phyloP scores from a whole-genome alignment of 495 filamentous ascomycete species.

The Thermochaetoides thermophila region DNA sequence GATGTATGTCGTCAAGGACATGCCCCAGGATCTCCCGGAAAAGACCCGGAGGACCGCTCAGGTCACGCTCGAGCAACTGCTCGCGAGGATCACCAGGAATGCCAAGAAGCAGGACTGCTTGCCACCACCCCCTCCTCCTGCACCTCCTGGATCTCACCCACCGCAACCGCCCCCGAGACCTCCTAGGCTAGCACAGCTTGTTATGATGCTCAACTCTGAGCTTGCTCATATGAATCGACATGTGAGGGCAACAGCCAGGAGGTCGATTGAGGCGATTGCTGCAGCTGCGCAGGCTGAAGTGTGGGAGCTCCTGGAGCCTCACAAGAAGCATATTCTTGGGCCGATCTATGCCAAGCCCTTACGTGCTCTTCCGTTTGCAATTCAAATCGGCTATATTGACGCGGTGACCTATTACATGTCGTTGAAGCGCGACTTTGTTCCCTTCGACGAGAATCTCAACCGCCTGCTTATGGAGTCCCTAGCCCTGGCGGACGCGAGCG shows the following conservation, averaged over 20 bases:
- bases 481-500: constrained; percentile 82
- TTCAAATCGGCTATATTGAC: constrained; percentile 95
- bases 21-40: constrained; percentile 80
- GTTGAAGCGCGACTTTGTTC: constrained; percentile 69
- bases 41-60: constrained; percentile 69
- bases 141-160: constrained; percentile 16
- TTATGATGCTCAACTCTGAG: constrained; percentile 69
- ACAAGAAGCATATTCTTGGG: constrained; percentile 69
- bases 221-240: constrained; percentile 88
- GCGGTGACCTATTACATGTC: constrained; percentile 87
- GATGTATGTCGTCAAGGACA: constrained; percentile 94
- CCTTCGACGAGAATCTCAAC: constrained; percentile 81
- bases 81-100: constrained; percentile 58
- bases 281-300: constrained; percentile 60
- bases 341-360: constrained; percentile 92
- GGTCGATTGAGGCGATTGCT: constrained; percentile 66
- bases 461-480: constrained; percentile 83
- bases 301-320: constrained; percentile 70
- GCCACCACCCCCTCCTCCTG: constrained; percentile 28
- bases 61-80: constrained; percentile 61
- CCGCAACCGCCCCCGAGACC: constrained; percentile 21
- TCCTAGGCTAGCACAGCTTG: constrained; percentile 53
- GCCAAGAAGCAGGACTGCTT: constrained; percentile 62
- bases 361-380: constrained; percentile 76
- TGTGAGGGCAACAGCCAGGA: constrained; percentile 72